Conservation (phyloP, 2,329 filamentous ascomycete species). For the Cladosporium austrohemisphaericum region DNA sequence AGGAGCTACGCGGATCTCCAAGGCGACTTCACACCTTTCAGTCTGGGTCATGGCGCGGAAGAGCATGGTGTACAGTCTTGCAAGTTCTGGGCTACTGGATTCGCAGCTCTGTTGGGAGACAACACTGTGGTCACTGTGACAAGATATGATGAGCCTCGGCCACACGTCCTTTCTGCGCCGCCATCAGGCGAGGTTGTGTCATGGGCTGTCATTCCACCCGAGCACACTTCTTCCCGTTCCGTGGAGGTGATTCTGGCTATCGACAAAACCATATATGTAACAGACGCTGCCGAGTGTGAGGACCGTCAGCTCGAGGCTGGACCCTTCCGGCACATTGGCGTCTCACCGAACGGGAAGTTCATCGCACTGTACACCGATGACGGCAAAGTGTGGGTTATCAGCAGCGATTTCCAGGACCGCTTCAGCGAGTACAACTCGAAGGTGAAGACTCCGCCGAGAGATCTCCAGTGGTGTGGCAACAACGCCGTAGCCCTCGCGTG, state of each 20-base stretch:
- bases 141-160: conserved; percentile 84
- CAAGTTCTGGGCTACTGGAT: conserved; percentile 86
- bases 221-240: conserved; percentile 82
- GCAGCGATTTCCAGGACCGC: conserved; percentile 89
- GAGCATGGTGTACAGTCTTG: conserved; percentile 84
- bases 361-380: conserved; percentile 82
- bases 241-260: conserved; percentile 91
- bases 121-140: conserved; percentile 84
- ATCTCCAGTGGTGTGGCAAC: conserved; percentile 93
- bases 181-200: conserved; percentile 77
- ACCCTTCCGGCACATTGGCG: conserved; percentile 83
- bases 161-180: conserved; percentile 71
- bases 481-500: conserved; percentile 90
- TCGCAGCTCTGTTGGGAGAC: conserved; percentile 86
- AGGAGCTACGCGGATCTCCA: conserved; percentile 89
- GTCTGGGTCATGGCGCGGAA: conserved; percentile 81
- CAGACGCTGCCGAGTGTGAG: conserved; percentile 85
- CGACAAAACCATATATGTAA: conserved; percentile 74
- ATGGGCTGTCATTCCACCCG: conserved; percentile 85
- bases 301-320: conserved; percentile 88
- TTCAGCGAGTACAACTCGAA: conserved; percentile 88
- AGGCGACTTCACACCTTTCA: conserved; percentile 92
- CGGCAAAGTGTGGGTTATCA: conserved; percentile 86
- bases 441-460: conserved; percentile 78
- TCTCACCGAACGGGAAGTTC: conserved; percentile 86